phyloP scores from a whole-genome alignment of 148 eudicot genomes.

The Pharnaceum exiguum region DNA sequence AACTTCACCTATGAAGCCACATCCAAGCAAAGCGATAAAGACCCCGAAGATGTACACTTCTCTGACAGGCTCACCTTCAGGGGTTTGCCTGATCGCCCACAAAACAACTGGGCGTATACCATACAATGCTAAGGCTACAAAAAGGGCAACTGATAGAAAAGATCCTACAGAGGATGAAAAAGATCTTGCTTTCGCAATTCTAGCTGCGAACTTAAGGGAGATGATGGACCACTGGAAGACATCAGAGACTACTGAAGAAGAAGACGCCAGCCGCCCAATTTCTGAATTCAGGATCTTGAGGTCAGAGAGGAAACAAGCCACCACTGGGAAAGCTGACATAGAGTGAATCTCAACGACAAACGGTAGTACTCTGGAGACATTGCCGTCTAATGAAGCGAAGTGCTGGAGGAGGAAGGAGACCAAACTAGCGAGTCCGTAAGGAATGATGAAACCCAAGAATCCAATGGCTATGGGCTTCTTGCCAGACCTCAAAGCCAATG shows the following conservation, averaged over 20 bases:
- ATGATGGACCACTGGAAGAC: constrained; percentile 31
- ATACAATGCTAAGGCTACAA: constrained; percentile 20
- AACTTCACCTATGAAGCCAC: constrained; percentile 34
- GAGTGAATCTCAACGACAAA: constrained; percentile 27
- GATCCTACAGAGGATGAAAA: constrained; percentile 18
- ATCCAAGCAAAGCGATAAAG: constrained; percentile 23
- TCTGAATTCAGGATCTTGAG: constrained; percentile 44
- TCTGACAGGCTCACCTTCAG: constrained; percentile 37
- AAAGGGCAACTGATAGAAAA: constrained; percentile 23
- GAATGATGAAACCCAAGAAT: constrained; percentile 26
- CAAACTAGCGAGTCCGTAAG: constrained; percentile 24
- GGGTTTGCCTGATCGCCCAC: constrained; percentile 36
- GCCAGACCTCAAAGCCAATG: constrained; percentile 34
- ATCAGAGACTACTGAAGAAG: constrained; percentile 41
- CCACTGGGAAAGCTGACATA: constrained; percentile 41
- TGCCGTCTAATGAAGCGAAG: constrained; percentile 18
- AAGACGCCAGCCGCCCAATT: constrained; percentile 41
- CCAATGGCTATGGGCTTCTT: constrained; percentile 43
- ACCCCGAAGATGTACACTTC: constrained; percentile 31
- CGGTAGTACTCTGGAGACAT: constrained; percentile 19
- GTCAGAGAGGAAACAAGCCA: constrained; percentile 40
- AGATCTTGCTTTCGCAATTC: constrained; percentile 22
- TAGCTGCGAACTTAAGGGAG: constrained; percentile 11
- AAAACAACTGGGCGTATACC: constrained; percentile 40
- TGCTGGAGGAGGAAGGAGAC: constrained; percentile 25